These are phyloP conservation scores for Xylariaceae sp. DNA, from an alignment of 2,329 filamentous ascomycete species.

Conservation along the genomic window DNA sequence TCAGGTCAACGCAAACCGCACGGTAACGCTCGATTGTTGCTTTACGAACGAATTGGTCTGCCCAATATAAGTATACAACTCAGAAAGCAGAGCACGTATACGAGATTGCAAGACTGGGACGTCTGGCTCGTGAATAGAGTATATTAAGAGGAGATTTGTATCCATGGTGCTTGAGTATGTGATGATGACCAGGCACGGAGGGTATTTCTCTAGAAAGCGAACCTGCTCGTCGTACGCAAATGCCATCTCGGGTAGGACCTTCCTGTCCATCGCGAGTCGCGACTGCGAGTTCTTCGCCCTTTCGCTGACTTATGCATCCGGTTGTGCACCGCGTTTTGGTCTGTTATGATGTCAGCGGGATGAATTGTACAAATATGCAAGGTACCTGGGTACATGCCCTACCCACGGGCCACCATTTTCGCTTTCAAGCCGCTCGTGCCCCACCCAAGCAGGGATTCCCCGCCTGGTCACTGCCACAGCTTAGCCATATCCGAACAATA, in stretches of 20 bases:
- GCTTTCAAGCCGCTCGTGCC: too few relatives aligned
- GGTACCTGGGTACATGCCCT: neutral
- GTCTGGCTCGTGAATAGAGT: neutral
- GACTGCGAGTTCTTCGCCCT: neutral
- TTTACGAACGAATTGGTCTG: neutral
- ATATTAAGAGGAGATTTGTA: neutral
- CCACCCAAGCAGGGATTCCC: neutral
- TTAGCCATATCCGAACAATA: constrained; percentile 26
- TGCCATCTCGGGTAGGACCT: neutral
- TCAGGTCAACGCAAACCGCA: neutral
- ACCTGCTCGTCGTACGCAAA: neutral
- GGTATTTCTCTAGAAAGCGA: neutral
- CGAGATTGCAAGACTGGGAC: neutral
- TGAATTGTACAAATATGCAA: neutral
- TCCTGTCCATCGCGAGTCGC: neutral
- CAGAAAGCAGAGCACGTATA: neutral
- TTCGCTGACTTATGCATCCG: neutral
- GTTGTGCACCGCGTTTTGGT: neutral
- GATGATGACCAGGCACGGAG: neutral
- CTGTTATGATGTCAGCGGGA: neutral
- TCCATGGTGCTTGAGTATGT: neutral
- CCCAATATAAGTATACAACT: neutral
- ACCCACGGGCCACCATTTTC: too few relatives aligned
- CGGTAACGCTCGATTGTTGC: neutral
- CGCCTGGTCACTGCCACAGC: constrained; percentile 3